Conservation (phyloP, 2,329 filamentous ascomycete species). For the Alternaria alternata region DNA sequence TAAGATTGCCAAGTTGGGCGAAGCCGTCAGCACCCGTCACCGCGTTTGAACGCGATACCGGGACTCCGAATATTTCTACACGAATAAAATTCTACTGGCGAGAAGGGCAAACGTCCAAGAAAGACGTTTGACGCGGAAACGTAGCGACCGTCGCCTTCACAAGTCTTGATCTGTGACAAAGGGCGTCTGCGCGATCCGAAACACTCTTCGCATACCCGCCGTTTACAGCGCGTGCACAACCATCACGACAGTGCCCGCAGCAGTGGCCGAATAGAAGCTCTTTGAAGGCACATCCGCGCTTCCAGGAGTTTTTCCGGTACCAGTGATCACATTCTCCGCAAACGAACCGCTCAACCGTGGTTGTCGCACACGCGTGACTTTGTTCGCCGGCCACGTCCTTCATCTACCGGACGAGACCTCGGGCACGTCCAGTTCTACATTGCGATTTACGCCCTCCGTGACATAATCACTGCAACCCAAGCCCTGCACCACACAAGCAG, state of each 20-base stretch:
- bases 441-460: not conserved
- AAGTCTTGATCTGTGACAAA: not conserved
- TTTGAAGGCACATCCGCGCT: not conserved
- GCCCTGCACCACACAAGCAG: not conserved
- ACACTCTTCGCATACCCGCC: not conserved
- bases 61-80: conserved; percentile 9
- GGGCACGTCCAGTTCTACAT: not conserved
- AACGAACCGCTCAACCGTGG: conserved; percentile 8
- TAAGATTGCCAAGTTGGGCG: conserved; percentile 33
- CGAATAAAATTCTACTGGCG: not conserved
- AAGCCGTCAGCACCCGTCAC: conserved; percentile 31
- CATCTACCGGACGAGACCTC: not conserved
- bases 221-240: not conserved
- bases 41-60: conserved; percentile 27
- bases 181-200: not conserved
- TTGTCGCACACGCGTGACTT: conserved; percentile 4
- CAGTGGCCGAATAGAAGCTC: not conserved
- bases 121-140: not conserved
- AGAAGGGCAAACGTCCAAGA: not conserved
- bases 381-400: not conserved
- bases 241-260: not conserved
- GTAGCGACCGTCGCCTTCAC: not conserved
- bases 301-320: not conserved
- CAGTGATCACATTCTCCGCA: conserved; percentile 5
- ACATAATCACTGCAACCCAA: not conserved